Conservation (phyloP, 2,329 filamentous ascomycete genomes). For the Fusarium protoensiforme region DNA sequence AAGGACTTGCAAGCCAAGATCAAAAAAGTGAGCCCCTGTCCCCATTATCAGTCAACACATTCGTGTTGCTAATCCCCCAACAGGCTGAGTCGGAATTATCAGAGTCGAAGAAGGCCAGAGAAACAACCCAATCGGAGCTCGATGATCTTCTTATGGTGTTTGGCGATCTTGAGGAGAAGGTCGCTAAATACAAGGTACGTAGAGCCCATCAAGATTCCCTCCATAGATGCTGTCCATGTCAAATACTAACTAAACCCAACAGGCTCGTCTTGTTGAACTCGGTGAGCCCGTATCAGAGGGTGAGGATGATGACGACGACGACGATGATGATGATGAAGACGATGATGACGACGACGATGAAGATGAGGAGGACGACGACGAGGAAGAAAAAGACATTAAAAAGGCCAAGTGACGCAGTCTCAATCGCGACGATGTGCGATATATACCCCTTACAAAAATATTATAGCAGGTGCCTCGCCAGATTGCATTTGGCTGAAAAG, state of each 20-base stretch:
- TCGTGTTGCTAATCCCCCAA: slow-evolving; percentile 28
- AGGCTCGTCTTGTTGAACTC: slow-evolving; percentile 71
- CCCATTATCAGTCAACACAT: slow-evolving; percentile 33
- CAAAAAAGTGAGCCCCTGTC: slow-evolving; percentile 37
- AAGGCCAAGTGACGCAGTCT: neutral
- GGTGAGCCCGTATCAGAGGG: slow-evolving; percentile 80
- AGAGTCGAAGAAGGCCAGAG: slow-evolving; percentile 69
- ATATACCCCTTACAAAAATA: slow-evolving; percentile 46
- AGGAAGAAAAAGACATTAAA: slow-evolving; percentile 5
- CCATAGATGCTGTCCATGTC: neutral
- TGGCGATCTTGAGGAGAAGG: slow-evolving; percentile 82
- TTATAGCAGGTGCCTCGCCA: slow-evolving; percentile 39
- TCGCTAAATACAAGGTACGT: slow-evolving; percentile 77
- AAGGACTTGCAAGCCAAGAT: slow-evolving; percentile 39
- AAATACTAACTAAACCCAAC: slow-evolving; percentile 20
- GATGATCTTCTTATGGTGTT: slow-evolving; percentile 87
- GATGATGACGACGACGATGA: slow-evolving; percentile 17
- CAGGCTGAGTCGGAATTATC: slow-evolving; percentile 47
- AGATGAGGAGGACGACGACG: neutral
- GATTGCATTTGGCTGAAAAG: slow-evolving; percentile 41
- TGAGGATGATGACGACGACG: slow-evolving; percentile 66
- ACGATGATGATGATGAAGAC: slow-evolving; percentile 31
- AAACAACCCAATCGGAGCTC: slow-evolving; percentile 75
- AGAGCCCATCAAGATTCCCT: neutral
- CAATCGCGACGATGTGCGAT: slow-evolving; percentile 22